Base-by-base conservation (phyloP, 139 green algal genomes). In the Raphidocelis subcapitata region DNA sequence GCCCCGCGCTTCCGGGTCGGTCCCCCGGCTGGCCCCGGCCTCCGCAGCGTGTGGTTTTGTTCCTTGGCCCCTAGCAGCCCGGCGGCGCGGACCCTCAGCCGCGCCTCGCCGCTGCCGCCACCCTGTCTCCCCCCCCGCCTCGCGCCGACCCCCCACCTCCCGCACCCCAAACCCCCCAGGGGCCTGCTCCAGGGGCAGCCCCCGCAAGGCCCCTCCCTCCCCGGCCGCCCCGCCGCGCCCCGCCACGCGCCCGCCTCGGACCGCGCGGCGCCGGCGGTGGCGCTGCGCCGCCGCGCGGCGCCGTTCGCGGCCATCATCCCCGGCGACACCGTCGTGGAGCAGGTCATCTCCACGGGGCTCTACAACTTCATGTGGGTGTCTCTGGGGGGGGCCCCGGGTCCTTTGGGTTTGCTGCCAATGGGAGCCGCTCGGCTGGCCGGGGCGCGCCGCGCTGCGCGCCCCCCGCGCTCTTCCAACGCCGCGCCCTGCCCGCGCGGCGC, bases 261-360 rank as follows among this genome's bases (percentile, higher is more conserved):
- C 52, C 55, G 64, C 15, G 35, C 72, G 36, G 46, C 74, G n/a
- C 66, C 75, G 15, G 64, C 51, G 55, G 70, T 77, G 33, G 62
- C 81, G 2, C 59, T 73, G 32, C 77, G 79, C 32, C 62, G 60
- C 1, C 76, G 80, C 18, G 52, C 59, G 28, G 79, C 66, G 4
- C 82, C 81, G n/a, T 87, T 97, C 65, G 95, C 94, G 3, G 92
- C 94, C 24, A 91, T 98, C 65, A 95, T 99, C 62, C 95, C 95
- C 18, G 95, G 95, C 0, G 90, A 98, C 78, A 82, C 77, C 47
- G 90, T 93, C 4, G 93, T 87, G 1, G 95, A 98, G 85, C 75
- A 87, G 54, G 94, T 98, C 29, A 81, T 98, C 21, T 97, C 94
- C 5, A 89, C 82, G 3, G 90, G 94, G 37, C 65, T 97, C 20